Evolutionary conservation across 2,329 filamentous ascomycete genomes (phyloP), one percentile per base, ranked within the genome.

Genomic region (Aspergillus amoenus): DNA sequence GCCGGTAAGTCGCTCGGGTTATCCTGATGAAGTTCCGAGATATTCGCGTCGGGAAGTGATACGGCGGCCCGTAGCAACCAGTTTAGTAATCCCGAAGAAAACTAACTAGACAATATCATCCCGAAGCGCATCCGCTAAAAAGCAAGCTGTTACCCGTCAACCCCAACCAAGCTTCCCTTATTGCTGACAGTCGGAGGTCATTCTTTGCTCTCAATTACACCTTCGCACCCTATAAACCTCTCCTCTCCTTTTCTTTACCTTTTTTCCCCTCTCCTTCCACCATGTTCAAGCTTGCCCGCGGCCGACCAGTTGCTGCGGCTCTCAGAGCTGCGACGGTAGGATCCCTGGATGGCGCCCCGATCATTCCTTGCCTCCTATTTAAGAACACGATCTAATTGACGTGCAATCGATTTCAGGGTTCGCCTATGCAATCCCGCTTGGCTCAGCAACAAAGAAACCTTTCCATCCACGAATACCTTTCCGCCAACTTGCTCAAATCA

Each of bases 401-500:
- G 79, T 77, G 22, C 57, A 24, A 15, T 45, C 32, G 37, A 56
- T 55, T 61, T 65, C 81, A 90, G 79, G 84, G 87, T 70, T 77
- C 79, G 52, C 79, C 82, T 58, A 68, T 82, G 64, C 79, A 78
- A 70, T 79, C 75, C 68, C 77, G 80, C 57, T 58, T 84, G 70
- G 84, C 79, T 68, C 84, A 82, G 72, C 88, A 94, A 79, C 93
- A 97, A 81, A 86, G 94, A 82, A 88, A 89, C 73, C 86, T 99
- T 74, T 94, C 91, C 74, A 96, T 99, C 73, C 94, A 99, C 84
- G 94, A 99, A 82, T 97, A 97, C 82, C 89, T 93, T 73, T 97
- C 94, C 70, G 91, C 92, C 70, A 90, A 93, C 77, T 88, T 99
- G 68, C 85, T 99, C 72, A 90, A 87, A 72, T 79, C 78, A 68